These are phyloP conservation scores for Cordyceps farinosa DNA, from an alignment of 2,329 filamentous ascomycete genomes.

Conservation along the genomic window DNA sequence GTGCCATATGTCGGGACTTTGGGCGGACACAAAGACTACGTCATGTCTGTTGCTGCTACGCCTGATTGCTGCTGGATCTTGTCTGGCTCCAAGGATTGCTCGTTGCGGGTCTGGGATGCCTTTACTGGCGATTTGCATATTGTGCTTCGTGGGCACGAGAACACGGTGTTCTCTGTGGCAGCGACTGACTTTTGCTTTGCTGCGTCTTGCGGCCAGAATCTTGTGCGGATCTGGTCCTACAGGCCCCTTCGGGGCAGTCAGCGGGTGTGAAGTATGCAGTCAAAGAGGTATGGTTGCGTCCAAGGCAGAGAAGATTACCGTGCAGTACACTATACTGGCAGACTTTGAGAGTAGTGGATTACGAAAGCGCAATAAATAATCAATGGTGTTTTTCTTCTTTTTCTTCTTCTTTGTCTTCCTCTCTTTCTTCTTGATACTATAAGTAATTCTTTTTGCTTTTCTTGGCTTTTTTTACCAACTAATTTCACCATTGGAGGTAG, in stretches of 20 bases:
- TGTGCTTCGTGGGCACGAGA: conserved; percentile 98
- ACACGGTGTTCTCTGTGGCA: conserved; percentile 95
- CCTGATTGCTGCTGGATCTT: conserved; percentile 94
- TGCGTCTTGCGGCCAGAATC: conserved; percentile 94
- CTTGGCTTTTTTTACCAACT: too few species aligned
- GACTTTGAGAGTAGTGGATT: too few species aligned
- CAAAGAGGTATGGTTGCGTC: too few species aligned
- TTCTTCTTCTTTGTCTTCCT: too few species aligned
- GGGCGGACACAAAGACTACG: conserved; percentile 96
- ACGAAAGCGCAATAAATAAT: too few species aligned
- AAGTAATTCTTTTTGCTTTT: too few species aligned
- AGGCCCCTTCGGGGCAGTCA: not conserved
- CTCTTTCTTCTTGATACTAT: too few species aligned
- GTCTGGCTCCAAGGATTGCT: conserved; percentile 93
- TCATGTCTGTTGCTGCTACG: conserved; percentile 89
- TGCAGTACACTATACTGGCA: too few species aligned
- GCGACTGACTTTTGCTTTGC: conserved; percentile 85
- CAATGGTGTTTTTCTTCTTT: too few species aligned
- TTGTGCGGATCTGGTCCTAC: conserved; percentile 94
- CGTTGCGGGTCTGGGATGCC: conserved; percentile 98
- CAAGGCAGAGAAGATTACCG: too few species aligned
- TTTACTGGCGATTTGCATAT: conserved; percentile 88
- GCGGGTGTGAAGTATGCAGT: too few species aligned
- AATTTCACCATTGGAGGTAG: too few species aligned
- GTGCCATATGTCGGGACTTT: conserved; percentile 70